Evolutionary conservation across 225 moss, liverwort and hornwort species (phyloP), one percentile per base, ranked within the genome.

Genomic region (Polytrichum formosum): DNA sequence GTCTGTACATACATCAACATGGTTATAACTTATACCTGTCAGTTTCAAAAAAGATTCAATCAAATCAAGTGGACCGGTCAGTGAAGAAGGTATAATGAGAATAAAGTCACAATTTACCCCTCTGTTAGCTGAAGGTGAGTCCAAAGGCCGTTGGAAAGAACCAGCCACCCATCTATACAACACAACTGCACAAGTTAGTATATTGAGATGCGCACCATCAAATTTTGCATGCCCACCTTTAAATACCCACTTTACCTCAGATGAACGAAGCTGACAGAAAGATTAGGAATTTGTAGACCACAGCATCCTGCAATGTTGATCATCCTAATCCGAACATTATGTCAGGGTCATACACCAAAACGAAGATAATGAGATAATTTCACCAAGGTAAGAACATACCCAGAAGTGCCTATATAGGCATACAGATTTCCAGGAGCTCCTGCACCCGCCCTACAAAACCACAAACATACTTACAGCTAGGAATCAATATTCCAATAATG

Each of bases 371-470:
- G 7, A 8, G 35, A 13, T 46, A 46, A 46, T 13, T 46, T 46
- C 13, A 46, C 13, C 2, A 13, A 46, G 13, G 37, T 46, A 17
- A 23, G 53, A 18, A 46, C 63, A 22, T 82, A 93, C 88, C 96
- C 96, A 69, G 96, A 96, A 75, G 93, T 93, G 73, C 96, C 96
- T 8, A 96, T 81, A 55, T 96, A 96, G 10, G 93, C 93, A 84
- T 96, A 96, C 70, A 92, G 73, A 74, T 82, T 86, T 66, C 93
- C 96, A 67, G 79, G 77, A 65, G 70, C 68, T 73, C 96, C 96
- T 74, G 96, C 93, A 55, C 96, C 93, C 31, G 96, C 93, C 72
- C 93, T 93, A 75, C 55, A 89, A 31, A 67, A 73, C 67, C 37
- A 2, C 54, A 73, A 72, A 26, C 25, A n/a, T 6, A 60, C 6